Percentiles rank a stretch among this genome's conserved stretches.
phyloP scores from a whole-genome alignment of 805 yeast species.

The Wickerhamomyces canadensis region DNA sequence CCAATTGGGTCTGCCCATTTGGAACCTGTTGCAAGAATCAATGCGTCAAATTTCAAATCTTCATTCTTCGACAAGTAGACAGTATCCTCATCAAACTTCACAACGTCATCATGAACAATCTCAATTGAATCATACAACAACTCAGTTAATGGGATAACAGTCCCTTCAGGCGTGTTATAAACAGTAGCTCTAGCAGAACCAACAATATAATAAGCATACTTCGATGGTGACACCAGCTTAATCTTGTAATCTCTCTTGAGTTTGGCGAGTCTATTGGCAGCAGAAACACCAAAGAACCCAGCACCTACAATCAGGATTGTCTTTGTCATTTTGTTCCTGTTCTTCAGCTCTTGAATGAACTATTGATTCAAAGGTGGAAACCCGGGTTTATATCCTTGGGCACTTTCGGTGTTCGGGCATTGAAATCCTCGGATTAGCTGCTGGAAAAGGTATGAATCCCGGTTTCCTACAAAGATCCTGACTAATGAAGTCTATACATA shows the following conservation, averaged over 20 bases:
- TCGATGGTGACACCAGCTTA: slow-evolving; percentile 14
- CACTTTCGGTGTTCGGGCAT: too few species aligned
- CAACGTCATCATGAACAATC: slow-evolving; percentile 12
- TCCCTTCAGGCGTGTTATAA: slow-evolving; percentile 12
- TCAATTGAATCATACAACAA: slow-evolving; percentile 10
- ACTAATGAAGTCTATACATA: too few species aligned
- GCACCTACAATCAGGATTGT: slow-evolving; percentile 20
- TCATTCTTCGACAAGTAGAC: slow-evolving; percentile 9
- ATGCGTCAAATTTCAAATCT: slow-evolving; percentile 15
- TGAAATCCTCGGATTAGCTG: too few species aligned
- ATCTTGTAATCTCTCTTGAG: slow-evolving; percentile 4
- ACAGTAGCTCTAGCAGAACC: slow-evolving; percentile 18
- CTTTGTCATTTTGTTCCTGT: too few species aligned
- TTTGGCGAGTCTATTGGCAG: slow-evolving; percentile 16
- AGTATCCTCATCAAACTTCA: slow-evolving; percentile 14
- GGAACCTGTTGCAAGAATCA: slow-evolving; percentile 29
- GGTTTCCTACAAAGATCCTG: too few species aligned
- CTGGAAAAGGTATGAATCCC: too few species aligned
- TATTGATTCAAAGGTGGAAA: too few species aligned
- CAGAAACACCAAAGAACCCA: slow-evolving; percentile 19
- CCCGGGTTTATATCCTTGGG: too few species aligned
- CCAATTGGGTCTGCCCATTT: slow-evolving; percentile 25
- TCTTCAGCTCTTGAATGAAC: too few species aligned
- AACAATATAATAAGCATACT: slow-evolving; percentile 9
- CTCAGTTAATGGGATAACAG: slow-evolving; percentile 14